Percentiles rank a stretch among this genome's conserved stretches.
These are phyloP conservation scores for Russula olivacea DNA, from an alignment of 768 basidiomycete species.

Conservation along the genomic window DNA sequence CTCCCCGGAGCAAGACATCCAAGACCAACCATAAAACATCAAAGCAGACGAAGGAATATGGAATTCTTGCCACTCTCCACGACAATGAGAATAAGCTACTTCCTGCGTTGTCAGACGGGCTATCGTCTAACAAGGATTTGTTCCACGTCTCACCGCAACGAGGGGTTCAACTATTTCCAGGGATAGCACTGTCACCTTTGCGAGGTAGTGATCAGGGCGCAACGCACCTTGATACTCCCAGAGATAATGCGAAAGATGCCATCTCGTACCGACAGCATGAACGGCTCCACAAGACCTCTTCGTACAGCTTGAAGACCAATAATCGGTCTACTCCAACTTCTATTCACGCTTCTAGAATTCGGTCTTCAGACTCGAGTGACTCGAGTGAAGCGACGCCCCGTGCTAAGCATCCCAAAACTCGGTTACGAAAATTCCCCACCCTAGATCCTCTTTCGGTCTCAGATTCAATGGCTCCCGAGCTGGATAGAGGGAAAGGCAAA, in stretches of 20 bases:
- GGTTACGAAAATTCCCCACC: conserved; percentile 5
- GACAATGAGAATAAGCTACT: conserved; percentile 8
- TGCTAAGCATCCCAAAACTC: conserved; percentile 1
- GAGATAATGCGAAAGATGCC: neutral
- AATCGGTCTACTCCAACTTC: neutral
- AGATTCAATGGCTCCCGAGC: neutral
- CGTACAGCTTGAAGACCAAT: neutral
- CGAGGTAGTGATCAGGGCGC: neutral
- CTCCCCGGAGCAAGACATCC: neutral
- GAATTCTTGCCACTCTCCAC: conserved; percentile 1
- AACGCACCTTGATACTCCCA: neutral
- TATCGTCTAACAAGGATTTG: conserved; percentile 7
- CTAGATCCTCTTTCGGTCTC: conserved; percentile 14
- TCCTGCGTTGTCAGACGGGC: conserved; percentile 1
- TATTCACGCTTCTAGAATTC: neutral
- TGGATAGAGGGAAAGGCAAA: neutral
- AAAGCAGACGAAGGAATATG: conserved; percentile 2
- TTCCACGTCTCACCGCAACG: neutral
- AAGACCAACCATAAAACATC: neutral
- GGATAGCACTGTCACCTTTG: conserved; percentile 5
- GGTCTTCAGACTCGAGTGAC: conserved; percentile 2
- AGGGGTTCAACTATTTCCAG: conserved; percentile 1
- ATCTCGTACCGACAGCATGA: neutral
- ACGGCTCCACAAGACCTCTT: neutral
- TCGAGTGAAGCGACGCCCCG: conserved; percentile 16